phyloP scores from a whole-genome alignment of 148 eudicot genomes.

The Fagopyrum homotropicum region DNA sequence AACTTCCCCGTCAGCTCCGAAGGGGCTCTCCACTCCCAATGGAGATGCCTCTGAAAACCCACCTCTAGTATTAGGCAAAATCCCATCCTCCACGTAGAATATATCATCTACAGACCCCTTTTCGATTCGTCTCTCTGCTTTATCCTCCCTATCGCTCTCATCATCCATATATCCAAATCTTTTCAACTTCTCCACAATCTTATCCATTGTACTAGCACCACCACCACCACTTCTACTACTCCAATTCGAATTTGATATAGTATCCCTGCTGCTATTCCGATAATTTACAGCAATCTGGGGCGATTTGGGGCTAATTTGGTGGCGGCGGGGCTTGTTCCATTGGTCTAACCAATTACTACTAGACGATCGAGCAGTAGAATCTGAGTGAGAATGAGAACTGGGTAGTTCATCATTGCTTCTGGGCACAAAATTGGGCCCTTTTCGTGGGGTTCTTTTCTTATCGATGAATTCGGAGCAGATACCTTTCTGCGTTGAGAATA shows the following conservation, averaged over 20 bases:
- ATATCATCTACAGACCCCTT: conserved; percentile 93
- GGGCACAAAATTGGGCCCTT: conserved; percentile 22
- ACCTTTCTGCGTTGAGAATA: conserved; percentile 14
- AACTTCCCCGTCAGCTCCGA: conserved; percentile 40
- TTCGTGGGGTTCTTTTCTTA: conserved; percentile 21
- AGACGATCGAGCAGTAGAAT: conserved; percentile 19
- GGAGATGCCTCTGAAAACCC: conserved; percentile 59
- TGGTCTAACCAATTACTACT: conserved; percentile 61
- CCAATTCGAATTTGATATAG: conserved; percentile 25
- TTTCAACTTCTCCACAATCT: conserved; percentile 76
- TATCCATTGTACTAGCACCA: conserved; percentile 84
- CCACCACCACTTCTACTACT: conserved; percentile 26
- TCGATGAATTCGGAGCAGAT: conserved; percentile 20
- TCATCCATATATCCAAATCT: conserved; percentile 77
- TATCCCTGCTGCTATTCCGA: conserved; percentile 24
- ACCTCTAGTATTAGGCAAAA: conserved; percentile 68
- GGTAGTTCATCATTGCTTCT: conserved; percentile 13
- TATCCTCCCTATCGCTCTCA: conserved; percentile 35
- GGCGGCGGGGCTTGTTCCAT: conserved; percentile 53
- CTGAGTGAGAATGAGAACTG: conserved; percentile 15
- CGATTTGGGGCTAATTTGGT: conserved; percentile 29
- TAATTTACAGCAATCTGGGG: conserved; percentile 40
- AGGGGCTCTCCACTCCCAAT: conserved; percentile 41
- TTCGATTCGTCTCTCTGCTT: conserved; percentile 37
- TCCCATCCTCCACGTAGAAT: conserved; percentile 84